Base-by-base conservation (phyloP, 2,329 filamentous ascomycete genomes). In the Colletotrichum filicis region DNA sequence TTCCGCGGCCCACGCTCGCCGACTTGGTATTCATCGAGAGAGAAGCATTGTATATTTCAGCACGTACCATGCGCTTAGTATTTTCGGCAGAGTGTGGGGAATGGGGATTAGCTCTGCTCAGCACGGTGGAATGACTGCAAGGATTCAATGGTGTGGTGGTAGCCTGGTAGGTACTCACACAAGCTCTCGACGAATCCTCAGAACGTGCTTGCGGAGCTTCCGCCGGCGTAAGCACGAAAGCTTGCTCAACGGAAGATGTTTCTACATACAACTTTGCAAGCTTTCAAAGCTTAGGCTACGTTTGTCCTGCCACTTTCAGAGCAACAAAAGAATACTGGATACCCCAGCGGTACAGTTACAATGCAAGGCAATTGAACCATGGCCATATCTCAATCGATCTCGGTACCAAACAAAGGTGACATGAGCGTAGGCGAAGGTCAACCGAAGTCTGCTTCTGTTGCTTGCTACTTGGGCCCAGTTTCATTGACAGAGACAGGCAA, bases 51-150 rank as follows among this genome's bases (percentile, higher is more conserved):
- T 24, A 61, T 30, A 59, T 46, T 24, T 62, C 58, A 72, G 69
- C 65, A 72, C 58, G 58, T 59, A 53, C 49, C 65, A 68, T 32
- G 35, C 49, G 61, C 68, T n/a, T n/a, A 22, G 19, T 37, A 58
- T 62, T 57, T 58, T 52, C 22, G 52, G 49, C 49, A 16, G 49
- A 16, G 28, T 59, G 64, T 55, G 66, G 70, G 30, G 26, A 58
- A 55, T 32, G 59, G 70, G 30, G 26, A 58, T 56, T 35, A 64
- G 58, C 37, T 55, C 30, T 63, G 52, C 28, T 59, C 24, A 56
- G n/a, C 52, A 53, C 7, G 30, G 66, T 73, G 66, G 60, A 72
- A 72, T 59, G 42, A 69, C 24, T 55, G 46, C 68, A 70, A 53
- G 69, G 69, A 49, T 69, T 42, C 62, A 37, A 49, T 64, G 59